A percentile compares a stretch with the other conserved stretches of the same genome.
Evolutionary conservation across 2,329 filamentous ascomycete species (phyloP).

Genomic region (Parafenestella ontariensis): DNA sequence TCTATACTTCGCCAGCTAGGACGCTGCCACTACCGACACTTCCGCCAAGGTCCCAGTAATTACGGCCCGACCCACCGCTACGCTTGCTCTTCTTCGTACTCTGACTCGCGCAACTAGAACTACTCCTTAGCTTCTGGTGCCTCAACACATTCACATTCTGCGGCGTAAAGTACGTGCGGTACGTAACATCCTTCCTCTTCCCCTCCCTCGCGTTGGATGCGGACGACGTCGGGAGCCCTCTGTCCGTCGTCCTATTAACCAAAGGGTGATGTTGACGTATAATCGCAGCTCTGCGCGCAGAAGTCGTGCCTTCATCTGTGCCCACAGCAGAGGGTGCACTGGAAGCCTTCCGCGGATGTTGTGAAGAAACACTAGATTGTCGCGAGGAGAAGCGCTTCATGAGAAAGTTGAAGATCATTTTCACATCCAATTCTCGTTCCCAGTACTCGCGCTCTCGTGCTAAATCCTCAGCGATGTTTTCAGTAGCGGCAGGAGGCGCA

Average conservation of each 20-base stretch:
- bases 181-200: slow-evolving; percentile 27
- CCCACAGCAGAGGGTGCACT: slow-evolving; percentile 33
- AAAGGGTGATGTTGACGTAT: slow-evolving; percentile 91
- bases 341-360: slow-evolving; percentile 13
- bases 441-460: slow-evolving; percentile 75
- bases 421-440: slow-evolving; percentile 90
- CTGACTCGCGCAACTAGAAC: slow-evolving; percentile 82
- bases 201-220: slow-evolving; percentile 23
- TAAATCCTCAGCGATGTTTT: slow-evolving; percentile 39
- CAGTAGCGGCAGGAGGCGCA: slow-evolving; percentile 17
- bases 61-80: slow-evolving; percentile 75
- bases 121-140: slow-evolving; percentile 47
- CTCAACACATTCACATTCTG: slow-evolving; percentile 17
- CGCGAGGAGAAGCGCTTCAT: slow-evolving; percentile 48
- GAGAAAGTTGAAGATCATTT: slow-evolving; percentile 81
- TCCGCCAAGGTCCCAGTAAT: slow-evolving; percentile 92
- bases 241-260: slow-evolving; percentile 62
- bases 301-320: slow-evolving; percentile 37
- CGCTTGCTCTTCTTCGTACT: slow-evolving; percentile 77
- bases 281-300: slow-evolving; percentile 75
- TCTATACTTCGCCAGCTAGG: slow-evolving; percentile 37
- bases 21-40: slow-evolving; percentile 74
- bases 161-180: slow-evolving; percentile 31
- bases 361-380: slow-evolving; percentile 37
- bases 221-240: slow-evolving; percentile 36